Base-by-base conservation (phyloP, 768 basidiomycete species). In the Tricholoma sp. region DNA sequence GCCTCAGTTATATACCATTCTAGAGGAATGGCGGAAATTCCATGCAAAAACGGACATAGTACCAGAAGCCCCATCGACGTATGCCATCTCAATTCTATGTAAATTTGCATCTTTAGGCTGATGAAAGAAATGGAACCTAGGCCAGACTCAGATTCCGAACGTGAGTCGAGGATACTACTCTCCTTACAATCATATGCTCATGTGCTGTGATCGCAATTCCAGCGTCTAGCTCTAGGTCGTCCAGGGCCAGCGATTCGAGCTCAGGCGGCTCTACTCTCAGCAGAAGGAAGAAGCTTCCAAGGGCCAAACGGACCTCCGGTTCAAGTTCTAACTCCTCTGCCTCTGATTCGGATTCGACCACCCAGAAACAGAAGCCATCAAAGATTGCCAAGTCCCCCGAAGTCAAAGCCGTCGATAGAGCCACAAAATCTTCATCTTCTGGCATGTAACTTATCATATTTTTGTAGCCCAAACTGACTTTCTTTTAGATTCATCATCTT, bases 1-100 rank as follows among this genome's bases (percentile, higher is more conserved):
- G 9, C 80, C 83, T n/a, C 66, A 77, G 13, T 68, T 93, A 61
- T 85, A 86, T 50, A 78, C 80, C 34, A 85, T 92, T 52, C 68
- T 93, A 6, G 74, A 75, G 56, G 76, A 81, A 63, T 92, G 89
- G 90, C 86, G 79, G 66, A 57, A 63, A 3, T 60, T 65, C 12
- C 65, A 71, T 47, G 61, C 65, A 29, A 63, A 68, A 44, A 54
- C 66, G 28, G 62, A 45, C 44, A 12, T 24, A 24, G 24, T 12
- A 6, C 11, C 58, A 24, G 61, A 65, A 13, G 32, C 52, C 20
- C 50, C 61, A 4, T 64, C 58, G 31, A 64, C 63, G 62, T 68
- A 53, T 44, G 63, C 44, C 17, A 20, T 52, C 10, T 53, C 51
- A 34, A 47, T 51, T 34, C 60, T 54, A 12, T 42, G 6, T 6